Conservation (phyloP, 1,139 yeast genomes). For the Entelexis paramagnoliae region DNA sequence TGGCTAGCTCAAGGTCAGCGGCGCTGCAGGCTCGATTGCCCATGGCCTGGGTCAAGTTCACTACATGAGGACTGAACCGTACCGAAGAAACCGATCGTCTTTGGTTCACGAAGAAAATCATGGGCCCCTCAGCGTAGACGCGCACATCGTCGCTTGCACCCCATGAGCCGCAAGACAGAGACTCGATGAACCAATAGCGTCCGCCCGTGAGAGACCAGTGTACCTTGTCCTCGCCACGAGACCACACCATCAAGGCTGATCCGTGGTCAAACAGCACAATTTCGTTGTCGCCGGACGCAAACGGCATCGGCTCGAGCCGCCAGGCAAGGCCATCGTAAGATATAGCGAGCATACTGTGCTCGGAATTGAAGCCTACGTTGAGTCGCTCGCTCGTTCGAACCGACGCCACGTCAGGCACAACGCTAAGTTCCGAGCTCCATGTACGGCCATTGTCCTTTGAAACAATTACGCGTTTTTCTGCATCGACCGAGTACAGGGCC, state of each 20-base stretch:
- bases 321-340: slow-evolving; percentile 6
- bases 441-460: slow-evolving; percentile 7
- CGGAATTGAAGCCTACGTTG: not conserved
- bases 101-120: not conserved
- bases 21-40: not conserved
- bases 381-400: not conserved
- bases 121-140: not conserved
- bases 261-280: slow-evolving; percentile 3
- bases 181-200: not conserved
- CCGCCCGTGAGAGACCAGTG: not conserved
- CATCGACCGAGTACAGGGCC: not conserved
- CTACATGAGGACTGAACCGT: not conserved
- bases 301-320: not conserved
- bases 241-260: not conserved
- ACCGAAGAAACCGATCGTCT: not conserved
- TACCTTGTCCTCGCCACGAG: not conserved
- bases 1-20: not conserved
- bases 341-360: not conserved
- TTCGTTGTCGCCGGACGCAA: not conserved
- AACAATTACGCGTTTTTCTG: not conserved
- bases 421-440: not conserved
- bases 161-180: not conserved
- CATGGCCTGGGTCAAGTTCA: not conserved
- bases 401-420: not conserved
- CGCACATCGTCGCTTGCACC: not conserved